Evolutionary conservation across 495 filamentous ascomycete genomes (phyloP), one percentile per base, ranked within the genome.

Genomic region (Darksidea phi): DNA sequence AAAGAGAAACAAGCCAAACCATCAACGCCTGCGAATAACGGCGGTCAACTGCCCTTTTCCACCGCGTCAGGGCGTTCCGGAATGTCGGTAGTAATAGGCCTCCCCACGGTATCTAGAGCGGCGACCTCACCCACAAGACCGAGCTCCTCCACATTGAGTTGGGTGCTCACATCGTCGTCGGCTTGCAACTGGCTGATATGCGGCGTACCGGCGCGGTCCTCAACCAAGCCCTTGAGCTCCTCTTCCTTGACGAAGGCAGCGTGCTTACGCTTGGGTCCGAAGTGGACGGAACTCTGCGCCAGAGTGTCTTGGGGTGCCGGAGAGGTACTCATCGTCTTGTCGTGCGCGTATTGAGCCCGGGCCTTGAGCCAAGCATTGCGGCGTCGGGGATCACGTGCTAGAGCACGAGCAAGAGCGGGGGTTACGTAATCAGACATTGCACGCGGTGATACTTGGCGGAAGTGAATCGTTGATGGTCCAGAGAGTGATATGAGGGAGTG

Each of bases 191-290:
- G 55, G 47, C 65, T 64, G 7, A 59, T 54, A 37, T 67, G 65
- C 21, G 56, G 60, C 0, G 65, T 67, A 2, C 56, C 60, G 15
- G 48, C 65, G 26, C 61, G 8, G 23, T 55, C 65, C 38, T 67
- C 60, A 10, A 49, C 8, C 42, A 46, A 50, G 21, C 25, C 56
- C 25, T 61, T 59, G 7, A 61, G 24, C 34, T 68, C 66, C 43
- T 68, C 57, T 10, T 68, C 61, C 7, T 55, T 26, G 12, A 68
- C 48, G 41, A 68, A 68, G 13, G 66, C 61, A 18, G 60, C 50
- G 24, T 61, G 66, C 34, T 68, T 68, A 6, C 66, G 66, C 36
- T 61, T 68, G 3, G 59, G 54, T 12, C 46, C 28, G 18, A 54
- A 20, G 8, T 62, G 25, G 15, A 52, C 6, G 15, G 21, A 45